These are phyloP conservation scores for Leccinum longicurvipes DNA, from an alignment of 768 basidiomycete genomes.

Conservation along the genomic window DNA sequence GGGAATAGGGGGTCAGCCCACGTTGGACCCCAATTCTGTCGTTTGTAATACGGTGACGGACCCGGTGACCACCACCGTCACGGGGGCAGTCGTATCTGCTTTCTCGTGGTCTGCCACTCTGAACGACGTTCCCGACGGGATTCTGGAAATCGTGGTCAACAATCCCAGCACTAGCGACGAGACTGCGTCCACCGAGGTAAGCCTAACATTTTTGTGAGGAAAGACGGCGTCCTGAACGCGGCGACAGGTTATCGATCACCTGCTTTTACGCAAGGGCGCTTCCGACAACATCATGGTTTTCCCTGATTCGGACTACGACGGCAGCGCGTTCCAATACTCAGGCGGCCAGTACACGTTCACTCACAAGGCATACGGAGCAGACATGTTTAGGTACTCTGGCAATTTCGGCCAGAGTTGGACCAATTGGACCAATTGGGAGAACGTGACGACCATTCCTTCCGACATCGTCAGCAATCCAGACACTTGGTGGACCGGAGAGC, in stretches of 20 bases:
- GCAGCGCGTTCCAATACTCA: constrained; percentile 50
- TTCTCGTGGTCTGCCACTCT: constrained; percentile 80
- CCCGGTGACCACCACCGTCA: constrained; percentile 46
- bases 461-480: constrained; percentile 45
- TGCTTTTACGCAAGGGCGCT: constrained; percentile 78
- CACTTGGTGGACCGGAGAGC: constrained; percentile 77
- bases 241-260: constrained; percentile 61
- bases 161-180: constrained; percentile 45
- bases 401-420: constrained; percentile 88
- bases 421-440: constrained; percentile 76
- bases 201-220: constrained; percentile 17
- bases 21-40: constrained; percentile 41
- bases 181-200: constrained; percentile 54
- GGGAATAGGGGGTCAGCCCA: constrained; percentile 54
- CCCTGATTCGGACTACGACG: constrained; percentile 77
- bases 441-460: constrained; percentile 59
- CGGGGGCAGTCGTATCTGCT: constrained; percentile 52
- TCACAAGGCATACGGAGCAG: constrained; percentile 83
- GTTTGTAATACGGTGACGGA: constrained; percentile 48
- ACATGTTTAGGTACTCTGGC: constrained; percentile 81
- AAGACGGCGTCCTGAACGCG: constrained; percentile 2
- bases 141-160: constrained; percentile 67
- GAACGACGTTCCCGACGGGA: constrained; percentile 74
- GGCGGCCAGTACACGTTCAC: constrained; percentile 70
- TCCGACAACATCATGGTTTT: constrained; percentile 82